phyloP scores from a whole-genome alignment of 768 basidiomycete genomes.

The Postia placenta region DNA sequence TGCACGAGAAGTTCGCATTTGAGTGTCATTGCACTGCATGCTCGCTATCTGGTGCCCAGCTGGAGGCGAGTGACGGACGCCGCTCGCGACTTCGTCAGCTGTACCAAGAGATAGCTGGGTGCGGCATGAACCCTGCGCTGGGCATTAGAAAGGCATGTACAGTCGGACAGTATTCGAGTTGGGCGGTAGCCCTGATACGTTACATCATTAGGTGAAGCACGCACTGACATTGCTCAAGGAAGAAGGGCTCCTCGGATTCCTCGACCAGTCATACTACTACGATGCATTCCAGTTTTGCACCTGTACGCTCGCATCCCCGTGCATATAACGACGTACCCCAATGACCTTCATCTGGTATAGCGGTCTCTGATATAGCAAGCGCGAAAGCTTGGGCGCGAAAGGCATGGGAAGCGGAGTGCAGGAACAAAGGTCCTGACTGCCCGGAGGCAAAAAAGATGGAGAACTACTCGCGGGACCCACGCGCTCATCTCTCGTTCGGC shows the following conservation, averaged over 20 bases:
- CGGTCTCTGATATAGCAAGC: constrained; percentile 3
- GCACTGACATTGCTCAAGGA: constrained; percentile 16
- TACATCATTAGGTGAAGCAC: constrained; percentile 12
- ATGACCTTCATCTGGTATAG: neutral
- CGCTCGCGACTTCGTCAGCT: constrained; percentile 14
- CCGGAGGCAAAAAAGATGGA: constrained; percentile 8
- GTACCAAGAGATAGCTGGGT: constrained; percentile 18
- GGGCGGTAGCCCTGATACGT: neutral
- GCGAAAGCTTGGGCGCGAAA: constrained; percentile 10
- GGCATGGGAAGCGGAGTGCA: constrained; percentile 6
- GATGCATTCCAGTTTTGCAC: constrained; percentile 23
- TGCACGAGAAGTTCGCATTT: constrained; percentile 17
- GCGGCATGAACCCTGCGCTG: constrained; percentile 17
- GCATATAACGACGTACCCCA: neutral
- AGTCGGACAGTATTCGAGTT: neutral
- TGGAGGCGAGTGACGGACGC: constrained; percentile 18
- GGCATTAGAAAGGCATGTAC: constrained; percentile 17
- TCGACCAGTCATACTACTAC: constrained; percentile 17
- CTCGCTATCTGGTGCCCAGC: constrained; percentile 13
- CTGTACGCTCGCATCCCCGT: neutral
- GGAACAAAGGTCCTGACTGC: constrained; percentile 2
- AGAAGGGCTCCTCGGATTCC: constrained; percentile 13
- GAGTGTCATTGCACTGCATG: constrained; percentile 21
- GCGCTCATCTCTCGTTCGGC: constrained; percentile 12
- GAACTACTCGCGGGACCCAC: constrained; percentile 12